Evolutionary conservation across 2,329 filamentous ascomycete genomes (phyloP).

Genomic region (Aspergillus flavus): DNA sequence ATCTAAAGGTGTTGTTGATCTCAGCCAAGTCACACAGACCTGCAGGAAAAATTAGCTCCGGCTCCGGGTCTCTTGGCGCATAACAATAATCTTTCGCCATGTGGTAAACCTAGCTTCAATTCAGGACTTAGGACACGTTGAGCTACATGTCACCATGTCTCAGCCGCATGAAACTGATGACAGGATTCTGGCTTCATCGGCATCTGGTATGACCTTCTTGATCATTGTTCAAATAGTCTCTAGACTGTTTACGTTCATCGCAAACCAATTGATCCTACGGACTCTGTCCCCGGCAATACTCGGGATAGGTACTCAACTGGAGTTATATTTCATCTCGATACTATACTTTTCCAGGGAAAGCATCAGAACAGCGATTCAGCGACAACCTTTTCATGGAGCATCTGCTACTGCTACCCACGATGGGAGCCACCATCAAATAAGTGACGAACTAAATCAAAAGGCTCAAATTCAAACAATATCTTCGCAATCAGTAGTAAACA

Average conservation of each 20-base stretch:
- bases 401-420: conserved; percentile 18
- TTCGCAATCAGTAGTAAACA: conserved; percentile 78
- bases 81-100: neutral
- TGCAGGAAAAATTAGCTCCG: conserved; percentile 1
- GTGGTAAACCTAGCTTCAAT: neutral
- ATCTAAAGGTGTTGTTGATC: too few species aligned
- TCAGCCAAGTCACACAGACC: too few species aligned
- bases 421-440: conserved; percentile 12
- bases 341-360: conserved; percentile 93
- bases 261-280: conserved; percentile 88
- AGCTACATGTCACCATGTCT: conserved; percentile 18
- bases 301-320: conserved; percentile 84
- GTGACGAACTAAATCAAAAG: conserved; percentile 11
- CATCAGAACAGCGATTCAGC: conserved; percentile 85
- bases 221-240: conserved; percentile 86
- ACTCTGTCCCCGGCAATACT: conserved; percentile 83
- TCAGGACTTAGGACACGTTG: neutral
- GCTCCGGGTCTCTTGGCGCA: neutral
- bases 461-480: conserved; percentile 32
- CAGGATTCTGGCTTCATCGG: conserved; percentile 36
- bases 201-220: conserved; percentile 78
- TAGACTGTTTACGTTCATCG: conserved; percentile 83
- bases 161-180: conserved; percentile 22
- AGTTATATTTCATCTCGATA: conserved; percentile 90
- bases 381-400: conserved; percentile 58